Evolutionary conservation across 257 asterid genomes (phyloP).

Genomic region (Penstemon newberryi): DNA sequence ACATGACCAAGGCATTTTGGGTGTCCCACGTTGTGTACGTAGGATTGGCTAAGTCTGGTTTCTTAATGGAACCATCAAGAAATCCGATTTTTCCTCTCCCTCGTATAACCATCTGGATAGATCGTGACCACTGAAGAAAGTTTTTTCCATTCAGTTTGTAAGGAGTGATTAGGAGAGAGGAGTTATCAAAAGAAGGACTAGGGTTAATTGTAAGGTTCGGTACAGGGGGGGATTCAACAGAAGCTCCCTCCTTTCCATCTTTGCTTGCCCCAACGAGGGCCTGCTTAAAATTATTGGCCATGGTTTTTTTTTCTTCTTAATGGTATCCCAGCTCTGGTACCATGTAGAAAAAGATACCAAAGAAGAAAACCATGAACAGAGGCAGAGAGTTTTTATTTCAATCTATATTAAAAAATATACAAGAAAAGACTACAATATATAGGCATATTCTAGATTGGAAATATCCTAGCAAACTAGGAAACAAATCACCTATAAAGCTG

Average conservation of each 20-base stretch:
- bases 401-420: no score
- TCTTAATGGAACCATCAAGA: slow-evolving; percentile 2
- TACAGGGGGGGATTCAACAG: not conserved
- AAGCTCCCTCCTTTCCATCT: not conserved
- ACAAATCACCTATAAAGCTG: no score
- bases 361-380: no score
- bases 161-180: not conserved
- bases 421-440: no score
- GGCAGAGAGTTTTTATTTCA: no score
- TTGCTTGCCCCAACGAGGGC: not conserved
- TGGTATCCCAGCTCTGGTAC: not conserved
- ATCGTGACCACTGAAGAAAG: not conserved
- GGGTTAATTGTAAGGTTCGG: not conserved
- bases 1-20: not conserved
- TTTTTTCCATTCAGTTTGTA: not conserved
- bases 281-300: not conserved
- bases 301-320: not conserved
- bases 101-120: slow-evolving; percentile 1
- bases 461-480: no score
- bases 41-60: not conserved
- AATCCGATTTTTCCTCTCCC: not conserved
- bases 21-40: not conserved
- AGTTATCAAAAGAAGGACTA: not conserved
- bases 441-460: no score
- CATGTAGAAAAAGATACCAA: not conserved